phyloP scores from a whole-genome alignment of 2,329 filamentous ascomycete species.

The Colletotrichum sp. region DNA sequence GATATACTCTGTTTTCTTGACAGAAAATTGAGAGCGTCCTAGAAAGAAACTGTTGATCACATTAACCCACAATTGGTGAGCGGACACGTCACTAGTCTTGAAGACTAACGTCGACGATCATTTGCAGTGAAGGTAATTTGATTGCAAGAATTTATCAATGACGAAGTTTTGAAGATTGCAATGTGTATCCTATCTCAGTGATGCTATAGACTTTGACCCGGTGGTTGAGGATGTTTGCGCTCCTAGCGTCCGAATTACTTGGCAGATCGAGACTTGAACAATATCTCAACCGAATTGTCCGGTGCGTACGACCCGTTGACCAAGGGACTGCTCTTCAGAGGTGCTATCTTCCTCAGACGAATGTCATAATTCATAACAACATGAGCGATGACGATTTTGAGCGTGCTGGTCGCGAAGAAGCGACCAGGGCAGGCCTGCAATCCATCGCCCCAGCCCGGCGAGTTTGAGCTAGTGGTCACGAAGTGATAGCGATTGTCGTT shows the following conservation, averaged over 20 bases:
- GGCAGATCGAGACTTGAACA: not conserved
- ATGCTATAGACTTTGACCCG: not conserved
- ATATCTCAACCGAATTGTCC: not conserved
- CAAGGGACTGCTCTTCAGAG: not conserved
- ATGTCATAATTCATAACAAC: not conserved
- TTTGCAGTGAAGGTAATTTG: not conserved
- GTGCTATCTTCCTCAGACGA: not conserved
- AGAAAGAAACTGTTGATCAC: not conserved
- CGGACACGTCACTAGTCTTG: not conserved
- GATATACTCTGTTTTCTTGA: too few species aligned
- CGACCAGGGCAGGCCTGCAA: not conserved
- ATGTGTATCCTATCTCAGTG: not conserved
- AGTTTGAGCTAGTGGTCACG: not conserved
- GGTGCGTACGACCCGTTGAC: not conserved
- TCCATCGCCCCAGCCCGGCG: not conserved
- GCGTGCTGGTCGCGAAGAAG: not conserved
- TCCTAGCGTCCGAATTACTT: not conserved
- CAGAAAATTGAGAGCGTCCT: rapidly evolving
- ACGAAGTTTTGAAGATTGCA: rapidly evolving
- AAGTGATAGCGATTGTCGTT: not conserved
- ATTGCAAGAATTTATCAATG: not conserved
- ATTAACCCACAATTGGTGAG: too few species aligned
- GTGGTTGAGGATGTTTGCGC: rapidly evolving
- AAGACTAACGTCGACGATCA: too few species aligned
- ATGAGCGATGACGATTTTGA: not conserved